phyloP scores from a whole-genome alignment of 1,284 basidiomycete genomes.

The Cutaneotrichosporon sp. region DNA sequence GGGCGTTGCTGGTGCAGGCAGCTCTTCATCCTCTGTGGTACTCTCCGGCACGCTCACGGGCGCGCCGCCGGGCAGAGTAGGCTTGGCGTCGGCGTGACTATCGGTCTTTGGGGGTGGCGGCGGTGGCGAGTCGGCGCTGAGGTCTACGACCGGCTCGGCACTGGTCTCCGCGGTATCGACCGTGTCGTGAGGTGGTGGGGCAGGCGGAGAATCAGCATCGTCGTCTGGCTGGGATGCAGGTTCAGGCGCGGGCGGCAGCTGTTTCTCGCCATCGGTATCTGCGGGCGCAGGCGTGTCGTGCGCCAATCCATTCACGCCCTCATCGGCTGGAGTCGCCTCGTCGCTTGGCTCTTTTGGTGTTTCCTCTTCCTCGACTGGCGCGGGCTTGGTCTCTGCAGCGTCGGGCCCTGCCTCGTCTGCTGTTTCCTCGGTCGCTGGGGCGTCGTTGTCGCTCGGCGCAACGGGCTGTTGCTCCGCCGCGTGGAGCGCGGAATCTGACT shows the following conservation, averaged over 20 bases:
- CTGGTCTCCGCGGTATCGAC: too few relatives aligned
- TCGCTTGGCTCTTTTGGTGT: neutral
- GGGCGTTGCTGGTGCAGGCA: neutral
- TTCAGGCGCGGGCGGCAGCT: neutral
- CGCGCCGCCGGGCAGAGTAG: conserved; percentile 1
- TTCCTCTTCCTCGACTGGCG: neutral
- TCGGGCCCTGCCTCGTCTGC: neutral
- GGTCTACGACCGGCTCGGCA: too few relatives aligned
- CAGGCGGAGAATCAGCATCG: neutral
- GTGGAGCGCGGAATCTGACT: neutral
- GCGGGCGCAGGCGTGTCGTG: neutral
- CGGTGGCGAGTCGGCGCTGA: conserved; percentile 4
- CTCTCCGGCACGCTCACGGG: neutral
- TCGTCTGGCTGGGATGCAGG: neutral
- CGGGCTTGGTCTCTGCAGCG: neutral
- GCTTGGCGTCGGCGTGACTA: conserved; percentile 1
- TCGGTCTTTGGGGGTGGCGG: conserved; percentile 7
- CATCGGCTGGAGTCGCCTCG: neutral
- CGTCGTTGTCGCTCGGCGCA: neutral
- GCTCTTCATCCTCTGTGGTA: neutral
- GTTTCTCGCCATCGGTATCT: neutral
- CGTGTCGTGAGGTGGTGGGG: neutral
- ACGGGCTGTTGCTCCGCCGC: neutral
- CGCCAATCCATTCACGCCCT: neutral
- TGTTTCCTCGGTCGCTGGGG: neutral